Evolutionary conservation across 2,329 filamentous ascomycete species (phyloP).

Genomic region (Ophiostoma novo-ulmi): DNA sequence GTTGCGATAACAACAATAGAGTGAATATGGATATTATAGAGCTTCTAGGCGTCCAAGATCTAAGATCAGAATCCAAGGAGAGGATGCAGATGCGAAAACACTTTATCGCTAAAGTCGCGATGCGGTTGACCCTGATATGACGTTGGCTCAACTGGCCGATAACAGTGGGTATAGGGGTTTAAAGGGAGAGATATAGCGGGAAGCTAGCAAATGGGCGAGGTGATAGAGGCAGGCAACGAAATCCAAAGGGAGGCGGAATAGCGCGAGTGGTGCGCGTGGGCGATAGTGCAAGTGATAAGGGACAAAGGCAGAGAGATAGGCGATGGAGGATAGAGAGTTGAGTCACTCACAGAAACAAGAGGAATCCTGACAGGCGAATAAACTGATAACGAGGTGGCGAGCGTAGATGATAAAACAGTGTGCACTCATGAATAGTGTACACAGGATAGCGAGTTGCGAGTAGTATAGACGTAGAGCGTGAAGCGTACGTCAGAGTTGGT

Average conservation of each 20-base stretch:
- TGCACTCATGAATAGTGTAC: background rate
- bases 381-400: conserved; percentile 12
- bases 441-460: background rate
- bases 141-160: background rate
- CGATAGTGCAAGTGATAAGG: conserved; percentile 1
- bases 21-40: background rate
- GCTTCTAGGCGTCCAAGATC: background rate
- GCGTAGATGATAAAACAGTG: background rate
- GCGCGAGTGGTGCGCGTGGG: conserved; percentile 23
- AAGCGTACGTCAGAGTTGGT: background rate
- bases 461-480: background rate
- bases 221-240: background rate
- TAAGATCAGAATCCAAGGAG: background rate
- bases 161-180: conserved; percentile 13
- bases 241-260: conserved; percentile 33
- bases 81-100: background rate
- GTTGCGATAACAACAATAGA: conserved; percentile 12
- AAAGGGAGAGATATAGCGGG: background rate
- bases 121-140: conserved; percentile 5
- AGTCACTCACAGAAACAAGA: conserved; percentile 35
- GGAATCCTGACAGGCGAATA: conserved; percentile 11
- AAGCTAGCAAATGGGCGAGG: conserved; percentile 31
- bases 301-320: background rate
- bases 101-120: background rate
- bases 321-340: conserved; percentile 14